phyloP scores from a whole-genome alignment of 169 alveolate genomes.

The Eimeria necatrix region DNA sequence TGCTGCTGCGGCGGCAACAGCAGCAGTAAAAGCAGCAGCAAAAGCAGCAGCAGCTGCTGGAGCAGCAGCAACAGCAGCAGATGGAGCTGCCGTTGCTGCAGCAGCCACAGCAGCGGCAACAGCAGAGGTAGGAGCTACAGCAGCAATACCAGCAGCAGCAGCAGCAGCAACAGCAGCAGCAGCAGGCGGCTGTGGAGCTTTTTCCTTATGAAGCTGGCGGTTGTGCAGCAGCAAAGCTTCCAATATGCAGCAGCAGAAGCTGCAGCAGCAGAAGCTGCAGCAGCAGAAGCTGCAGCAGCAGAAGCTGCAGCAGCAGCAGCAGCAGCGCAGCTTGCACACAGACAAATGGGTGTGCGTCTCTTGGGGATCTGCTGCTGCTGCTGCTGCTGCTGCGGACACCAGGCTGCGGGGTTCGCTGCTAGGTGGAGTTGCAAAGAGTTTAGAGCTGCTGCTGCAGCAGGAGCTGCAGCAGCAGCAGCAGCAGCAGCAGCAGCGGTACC shows the following conservation, averaged over 20 bases:
- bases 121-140: neutral
- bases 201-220: neutral
- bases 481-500: slow-evolving; percentile 39
- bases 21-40: neutral
- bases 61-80: no score
- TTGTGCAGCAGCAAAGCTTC: neutral
- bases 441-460: slow-evolving; percentile 53
- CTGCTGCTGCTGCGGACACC: neutral
- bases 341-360: neutral
- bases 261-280: neutral
- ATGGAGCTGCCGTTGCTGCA: no score
- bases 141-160: neutral
- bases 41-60: no score
- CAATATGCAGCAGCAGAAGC: neutral
- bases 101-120: neutral
- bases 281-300: slow-evolving; percentile 7
- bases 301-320: slow-evolving; percentile 23
- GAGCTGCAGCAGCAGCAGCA: slow-evolving; percentile 46
- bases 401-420: neutral
- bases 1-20: no score
- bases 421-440: neutral
- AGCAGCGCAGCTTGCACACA: neutral
- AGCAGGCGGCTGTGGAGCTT: neutral
- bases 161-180: neutral
- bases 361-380: neutral